A percentile compares a stretch with the other conserved stretches of the same genome.
phyloP scores from a whole-genome alignment of 805 yeast species.

The Gaillardinia entomophila region DNA sequence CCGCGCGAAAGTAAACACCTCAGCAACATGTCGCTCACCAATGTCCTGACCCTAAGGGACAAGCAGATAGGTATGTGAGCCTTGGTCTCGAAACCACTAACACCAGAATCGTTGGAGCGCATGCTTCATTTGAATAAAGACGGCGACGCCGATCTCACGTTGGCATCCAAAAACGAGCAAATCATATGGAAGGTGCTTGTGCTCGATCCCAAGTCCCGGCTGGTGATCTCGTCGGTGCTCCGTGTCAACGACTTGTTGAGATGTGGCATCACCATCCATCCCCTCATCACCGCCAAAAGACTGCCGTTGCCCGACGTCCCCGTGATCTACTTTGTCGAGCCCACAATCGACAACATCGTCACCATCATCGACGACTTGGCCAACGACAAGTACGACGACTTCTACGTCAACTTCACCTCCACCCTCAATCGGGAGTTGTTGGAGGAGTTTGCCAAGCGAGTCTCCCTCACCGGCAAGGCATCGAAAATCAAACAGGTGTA shows the following conservation, averaged over 20 bases:
- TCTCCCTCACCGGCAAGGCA: constrained; percentile 67
- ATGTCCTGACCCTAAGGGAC: constrained; percentile 25
- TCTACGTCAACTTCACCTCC: constrained; percentile 82
- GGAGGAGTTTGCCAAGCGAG: constrained; percentile 84
- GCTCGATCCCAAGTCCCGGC: constrained; percentile 75
- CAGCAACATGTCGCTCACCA: constrained; percentile 17
- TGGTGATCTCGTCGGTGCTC: constrained; percentile 83
- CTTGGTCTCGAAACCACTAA: constrained; percentile 19
- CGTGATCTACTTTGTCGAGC: constrained; percentile 85
- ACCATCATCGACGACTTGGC: constrained; percentile 67
- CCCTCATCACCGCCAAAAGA: constrained; percentile 63
- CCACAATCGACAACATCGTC: constrained; percentile 71
- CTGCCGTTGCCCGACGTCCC: constrained; percentile 93
- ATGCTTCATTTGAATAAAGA: constrained; percentile 80
- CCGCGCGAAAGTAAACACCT: neutral
- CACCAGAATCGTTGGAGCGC: constrained; percentile 48
- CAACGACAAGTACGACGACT: constrained; percentile 69
- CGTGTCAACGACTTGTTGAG: constrained; percentile 86
- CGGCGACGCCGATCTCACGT: constrained; percentile 47
- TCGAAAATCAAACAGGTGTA: constrained; percentile 77
- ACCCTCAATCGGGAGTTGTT: constrained; percentile 69
- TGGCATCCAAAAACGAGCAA: constrained; percentile 55
- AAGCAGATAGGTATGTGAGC: constrained; percentile 31
- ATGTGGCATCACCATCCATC: constrained; percentile 89
- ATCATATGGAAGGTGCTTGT: constrained; percentile 88